Base-by-base conservation (phyloP, 345 rosid genomes). In the Hypericum androsaemum region DNA sequence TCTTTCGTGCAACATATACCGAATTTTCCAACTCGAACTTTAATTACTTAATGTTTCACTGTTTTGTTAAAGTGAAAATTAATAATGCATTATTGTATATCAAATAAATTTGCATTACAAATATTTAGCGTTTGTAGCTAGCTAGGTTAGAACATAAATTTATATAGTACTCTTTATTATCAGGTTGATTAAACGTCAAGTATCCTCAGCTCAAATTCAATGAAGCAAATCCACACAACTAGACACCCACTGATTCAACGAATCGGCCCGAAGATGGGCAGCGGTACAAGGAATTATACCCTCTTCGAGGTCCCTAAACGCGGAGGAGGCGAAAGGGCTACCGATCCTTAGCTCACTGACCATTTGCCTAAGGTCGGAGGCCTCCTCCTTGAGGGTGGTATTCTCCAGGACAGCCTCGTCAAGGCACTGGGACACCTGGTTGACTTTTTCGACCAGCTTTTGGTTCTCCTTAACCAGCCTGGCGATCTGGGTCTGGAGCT, bases 401-500 rank as follows among this genome's bases (percentile, higher is more conserved):
- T 82, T 90, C 67, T 90, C 98, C 39, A 79, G 80, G 36, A 82
- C 63, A 39, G 71, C 89, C 2, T 53, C 68, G 53, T 82, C 84
- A 47, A 80, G 88, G 61, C 60, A 64, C 73, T 80, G 81, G 3
- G 96, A 70, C 10, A 74, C 65, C 56, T 80, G 78, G 58, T 78
- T 87, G 58, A 90, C 56, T 77, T 71, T 77, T 72, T 81, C 88
- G 10, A 82, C 44, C 51, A 90, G 84, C 47, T 62, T 72, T 52
- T 80, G 77, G 44, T 92, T 92, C 71, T 88, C 90, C 5, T 65
- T 71, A 5, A 86, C 67, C 40, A 88, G 94, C 69, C 94, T 74
- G 52, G 78, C 52, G 11, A 85, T 94, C 58, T 85, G 96, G 43
- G 96, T 74, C 86, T 86, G 83, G 28, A 90, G 84, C 66, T 90